Percentiles rank a stretch among this genome's conserved stretches.
Conservation (phyloP, 495 filamentous ascomycete genomes). For the Lophiotrema nucula region DNA sequence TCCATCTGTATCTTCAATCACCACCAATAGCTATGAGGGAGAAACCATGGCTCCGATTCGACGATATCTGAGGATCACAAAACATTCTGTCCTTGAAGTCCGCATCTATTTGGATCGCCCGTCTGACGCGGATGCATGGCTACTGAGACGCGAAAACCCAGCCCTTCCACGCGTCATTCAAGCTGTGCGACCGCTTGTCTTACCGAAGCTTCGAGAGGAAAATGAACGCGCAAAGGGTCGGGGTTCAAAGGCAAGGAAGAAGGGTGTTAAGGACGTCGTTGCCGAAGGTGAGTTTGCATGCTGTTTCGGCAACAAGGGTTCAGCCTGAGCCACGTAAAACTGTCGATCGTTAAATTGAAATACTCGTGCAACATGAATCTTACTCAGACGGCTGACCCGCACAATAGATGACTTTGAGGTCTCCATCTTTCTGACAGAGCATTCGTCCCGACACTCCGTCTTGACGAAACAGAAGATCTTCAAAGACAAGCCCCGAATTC, state of each 20-base stretch:
- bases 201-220: conserved; percentile 89
- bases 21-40: neutral
- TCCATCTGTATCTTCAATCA: no score
- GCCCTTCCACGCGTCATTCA: conserved; percentile 78
- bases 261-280: conserved; percentile 84
- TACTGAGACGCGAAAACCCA: conserved; percentile 68
- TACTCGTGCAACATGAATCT: conserved; percentile 3
- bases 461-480: conserved; percentile 78
- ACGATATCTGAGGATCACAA: conserved; percentile 78
- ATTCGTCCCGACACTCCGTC: conserved; percentile 80
- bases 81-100: conserved; percentile 88
- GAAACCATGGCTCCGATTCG: conserved; percentile 73
- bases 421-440: conserved; percentile 86
- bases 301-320: neutral
- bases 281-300: conserved; percentile 60
- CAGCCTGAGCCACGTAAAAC: neutral
- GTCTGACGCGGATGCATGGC: conserved; percentile 73
- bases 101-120: conserved; percentile 95
- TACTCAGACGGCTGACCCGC: conserved; percentile 26
- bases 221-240: conserved; percentile 63
- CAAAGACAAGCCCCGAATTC: conserved; percentile 53
- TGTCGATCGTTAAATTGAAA: neutral
- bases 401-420: conserved; percentile 90
- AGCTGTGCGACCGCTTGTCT: conserved; percentile 75
- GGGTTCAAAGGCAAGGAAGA: conserved; percentile 59